These are phyloP conservation scores for Sechiopsis laciniata DNA, from an alignment of 306 rosid species.

Conservation along the genomic window DNA sequence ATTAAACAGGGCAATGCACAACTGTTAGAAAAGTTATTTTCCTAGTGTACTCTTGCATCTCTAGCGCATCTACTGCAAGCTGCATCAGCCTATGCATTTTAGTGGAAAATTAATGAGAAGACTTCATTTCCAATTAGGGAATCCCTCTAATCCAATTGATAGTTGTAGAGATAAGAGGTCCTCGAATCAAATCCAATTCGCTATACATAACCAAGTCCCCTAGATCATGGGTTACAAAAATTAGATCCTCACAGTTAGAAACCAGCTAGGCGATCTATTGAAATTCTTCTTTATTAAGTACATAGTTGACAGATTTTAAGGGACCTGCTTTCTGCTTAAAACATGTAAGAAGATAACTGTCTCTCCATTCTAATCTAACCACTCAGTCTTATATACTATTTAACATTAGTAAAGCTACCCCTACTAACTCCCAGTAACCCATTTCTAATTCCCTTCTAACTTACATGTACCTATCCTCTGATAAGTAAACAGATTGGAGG, in stretches of 20 bases:
- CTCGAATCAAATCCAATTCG: background rate
- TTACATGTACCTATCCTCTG: background rate
- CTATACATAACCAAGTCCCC: background rate
- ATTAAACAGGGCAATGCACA: background rate
- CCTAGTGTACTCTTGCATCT: background rate
- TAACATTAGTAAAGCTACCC: background rate
- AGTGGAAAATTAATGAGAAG: background rate
- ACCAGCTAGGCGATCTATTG: background rate
- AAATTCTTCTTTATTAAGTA: background rate
- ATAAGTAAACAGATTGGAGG: constrained; percentile 3
- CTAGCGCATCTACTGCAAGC: background rate
- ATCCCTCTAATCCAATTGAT: constrained; percentile 12
- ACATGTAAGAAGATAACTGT: background rate
- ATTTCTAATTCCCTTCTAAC: background rate
- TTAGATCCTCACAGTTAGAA: background rate
- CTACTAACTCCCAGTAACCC: background rate
- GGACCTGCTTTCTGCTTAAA: background rate
- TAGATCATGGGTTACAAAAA: constrained; percentile 6
- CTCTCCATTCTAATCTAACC: background rate
- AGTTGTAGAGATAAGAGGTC: background rate
- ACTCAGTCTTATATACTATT: background rate
- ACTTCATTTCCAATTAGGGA: background rate
- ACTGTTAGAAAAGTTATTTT: background rate
- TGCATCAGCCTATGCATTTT: background rate
- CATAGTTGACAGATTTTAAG: background rate